Percentiles rank a stretch among this genome's conserved stretches.
These are phyloP conservation scores for Ophiostoma quercus DNA, from an alignment of 2,329 filamentous ascomycete genomes.

Conservation along the genomic window DNA sequence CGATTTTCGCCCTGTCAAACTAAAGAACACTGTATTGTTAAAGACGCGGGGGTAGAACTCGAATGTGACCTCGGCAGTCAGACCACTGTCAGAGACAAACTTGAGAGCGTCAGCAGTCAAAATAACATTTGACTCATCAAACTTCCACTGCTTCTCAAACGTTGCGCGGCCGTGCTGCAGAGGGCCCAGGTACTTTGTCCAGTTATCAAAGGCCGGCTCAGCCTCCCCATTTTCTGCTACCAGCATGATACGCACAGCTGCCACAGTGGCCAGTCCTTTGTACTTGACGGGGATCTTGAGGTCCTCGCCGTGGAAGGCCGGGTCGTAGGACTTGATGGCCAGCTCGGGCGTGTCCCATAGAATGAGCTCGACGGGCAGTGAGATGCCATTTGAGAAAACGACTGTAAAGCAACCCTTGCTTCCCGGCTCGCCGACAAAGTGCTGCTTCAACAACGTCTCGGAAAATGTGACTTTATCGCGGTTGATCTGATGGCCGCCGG, in stretches of 20 bases:
- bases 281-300: slow-evolving; percentile 49
- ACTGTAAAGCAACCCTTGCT: slow-evolving; percentile 48
- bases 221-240: slow-evolving; percentile 34
- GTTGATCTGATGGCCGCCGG: slow-evolving; percentile 44
- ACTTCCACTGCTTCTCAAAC: slow-evolving; percentile 48
- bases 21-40: slow-evolving; percentile 47
- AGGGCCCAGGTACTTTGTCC: slow-evolving; percentile 49
- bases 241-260: slow-evolving; percentile 42
- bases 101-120: slow-evolving; percentile 43
- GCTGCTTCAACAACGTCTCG: slow-evolving; percentile 41
- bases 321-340: slow-evolving; percentile 9
- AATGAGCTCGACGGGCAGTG: slow-evolving; percentile 44
- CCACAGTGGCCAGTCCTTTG: slow-evolving; percentile 46
- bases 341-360: slow-evolving; percentile 48
- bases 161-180: slow-evolving; percentile 49
- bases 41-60: slow-evolving; percentile 51
- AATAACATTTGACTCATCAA: slow-evolving; percentile 43
- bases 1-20: slow-evolving; percentile 30
- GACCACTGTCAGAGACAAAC: slow-evolving; percentile 42
- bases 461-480: slow-evolving; percentile 44
- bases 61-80: slow-evolving; percentile 46
- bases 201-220: slow-evolving; percentile 49
- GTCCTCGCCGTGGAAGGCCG: slow-evolving; percentile 29
- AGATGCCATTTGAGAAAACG: slow-evolving; percentile 47
- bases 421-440: slow-evolving; percentile 43